phyloP scores from a whole-genome alignment of 331 rosid species.

The Pyrus hybrid region DNA sequence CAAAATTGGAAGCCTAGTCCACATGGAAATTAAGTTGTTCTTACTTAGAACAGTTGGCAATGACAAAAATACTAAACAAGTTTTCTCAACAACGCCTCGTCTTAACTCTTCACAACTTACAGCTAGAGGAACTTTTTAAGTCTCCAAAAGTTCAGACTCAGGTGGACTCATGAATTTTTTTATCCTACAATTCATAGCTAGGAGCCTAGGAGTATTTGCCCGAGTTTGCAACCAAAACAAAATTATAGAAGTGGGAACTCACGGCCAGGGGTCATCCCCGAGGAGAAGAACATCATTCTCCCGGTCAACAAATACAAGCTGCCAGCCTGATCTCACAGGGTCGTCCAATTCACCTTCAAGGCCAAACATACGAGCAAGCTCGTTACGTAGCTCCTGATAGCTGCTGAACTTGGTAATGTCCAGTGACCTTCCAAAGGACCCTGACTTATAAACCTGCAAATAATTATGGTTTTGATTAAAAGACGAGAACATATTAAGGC shows the following conservation, averaged over 20 bases:
- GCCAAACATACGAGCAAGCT: slow-evolving; percentile 81
- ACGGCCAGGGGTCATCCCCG: slow-evolving; percentile 97
- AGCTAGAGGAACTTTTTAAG: neutral
- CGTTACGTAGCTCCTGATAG: slow-evolving; percentile 77
- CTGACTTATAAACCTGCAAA: slow-evolving; percentile 71
- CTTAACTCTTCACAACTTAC: neutral
- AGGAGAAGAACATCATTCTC: slow-evolving; percentile 94
- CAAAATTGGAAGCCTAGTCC: neutral
- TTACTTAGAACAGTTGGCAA: neutral
- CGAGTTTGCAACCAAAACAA: neutral
- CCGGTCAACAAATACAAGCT: slow-evolving; percentile 98
- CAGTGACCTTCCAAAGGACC: slow-evolving; percentile 82
- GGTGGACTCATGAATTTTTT: neutral
- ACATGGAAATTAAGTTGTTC: neutral
- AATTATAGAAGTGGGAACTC: slow-evolving; percentile 29
- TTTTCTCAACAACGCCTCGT: neutral
- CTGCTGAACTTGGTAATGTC: slow-evolving; percentile 84
- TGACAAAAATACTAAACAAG: neutral
- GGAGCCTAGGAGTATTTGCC: neutral
- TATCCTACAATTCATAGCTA: neutral
- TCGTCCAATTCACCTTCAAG: slow-evolving; percentile 89
- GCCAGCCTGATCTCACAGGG: slow-evolving; percentile 99
- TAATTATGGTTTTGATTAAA: neutral
- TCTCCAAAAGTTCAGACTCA: neutral
- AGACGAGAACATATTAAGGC: neutral